Conservation (phyloP, 352 stramenopile genomes). For the Thraustochytrium sp. region DNA sequence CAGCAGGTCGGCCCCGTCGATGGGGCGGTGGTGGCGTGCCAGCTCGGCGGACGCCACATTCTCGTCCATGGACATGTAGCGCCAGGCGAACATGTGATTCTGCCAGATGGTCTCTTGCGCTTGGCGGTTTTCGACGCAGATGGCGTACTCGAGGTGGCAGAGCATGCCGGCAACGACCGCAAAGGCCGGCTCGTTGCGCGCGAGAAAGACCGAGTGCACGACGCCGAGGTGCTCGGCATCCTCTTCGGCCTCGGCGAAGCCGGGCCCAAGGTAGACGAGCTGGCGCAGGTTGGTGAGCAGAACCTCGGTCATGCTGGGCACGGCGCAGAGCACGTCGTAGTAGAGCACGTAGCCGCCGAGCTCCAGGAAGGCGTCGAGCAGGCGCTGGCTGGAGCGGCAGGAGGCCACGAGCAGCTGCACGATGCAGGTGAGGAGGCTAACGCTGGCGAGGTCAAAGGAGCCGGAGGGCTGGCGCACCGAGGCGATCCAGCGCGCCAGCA, state of each 20-base stretch:
- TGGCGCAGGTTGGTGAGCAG: not conserved
- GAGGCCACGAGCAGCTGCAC: conserved; percentile 22
- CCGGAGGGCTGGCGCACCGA: not conserved
- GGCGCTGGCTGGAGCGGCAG: not conserved
- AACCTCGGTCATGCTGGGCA: conserved; percentile 1
- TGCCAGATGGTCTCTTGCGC: not conserved
- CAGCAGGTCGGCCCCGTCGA: not conserved
- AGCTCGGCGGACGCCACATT: not conserved
- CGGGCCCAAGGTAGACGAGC: conserved; percentile 21
- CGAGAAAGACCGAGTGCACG: conserved; percentile 25
- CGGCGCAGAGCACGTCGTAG: not conserved
- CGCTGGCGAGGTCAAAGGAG: not conserved
- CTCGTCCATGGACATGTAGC: not conserved
- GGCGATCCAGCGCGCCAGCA: not conserved
- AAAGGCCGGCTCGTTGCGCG: conserved; percentile 24
- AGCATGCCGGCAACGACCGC: conserved; percentile 18
- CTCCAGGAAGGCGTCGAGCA: conserved; percentile 24
- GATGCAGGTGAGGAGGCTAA: not conserved
- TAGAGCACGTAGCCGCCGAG: conserved; percentile 1
- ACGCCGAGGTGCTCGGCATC: conserved; percentile 24
- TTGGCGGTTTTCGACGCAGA: not conserved
- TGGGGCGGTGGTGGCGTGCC: not conserved
- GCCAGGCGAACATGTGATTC: conserved; percentile 11
- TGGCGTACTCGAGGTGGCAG: conserved; percentile 3
- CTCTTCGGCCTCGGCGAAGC: conserved; percentile 10